These are phyloP conservation scores for Cylindrodendrum hubeiense DNA, from an alignment of 2,329 filamentous ascomycete species.

Conservation along the genomic window DNA sequence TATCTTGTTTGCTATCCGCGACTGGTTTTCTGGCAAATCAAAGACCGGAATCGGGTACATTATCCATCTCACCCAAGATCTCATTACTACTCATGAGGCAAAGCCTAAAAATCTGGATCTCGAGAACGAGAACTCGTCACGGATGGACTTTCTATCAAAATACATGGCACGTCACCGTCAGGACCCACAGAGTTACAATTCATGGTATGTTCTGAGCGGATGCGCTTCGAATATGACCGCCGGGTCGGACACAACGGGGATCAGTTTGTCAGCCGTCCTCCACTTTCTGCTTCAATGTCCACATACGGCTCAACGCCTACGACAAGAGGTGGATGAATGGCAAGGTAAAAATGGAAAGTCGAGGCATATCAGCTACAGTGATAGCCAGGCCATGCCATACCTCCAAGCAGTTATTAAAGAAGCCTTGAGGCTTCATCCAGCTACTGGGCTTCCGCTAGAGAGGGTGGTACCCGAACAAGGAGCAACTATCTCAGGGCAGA, in stretches of 20 bases:
- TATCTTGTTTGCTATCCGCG: conserved; percentile 9
- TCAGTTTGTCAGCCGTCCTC: background rate
- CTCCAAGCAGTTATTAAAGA: background rate
- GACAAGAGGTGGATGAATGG: background rate
- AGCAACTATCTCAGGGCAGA: background rate
- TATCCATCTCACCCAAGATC: background rate
- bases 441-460: background rate
- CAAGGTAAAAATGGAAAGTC: background rate
- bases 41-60: background rate
- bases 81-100: background rate
- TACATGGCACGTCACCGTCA: background rate
- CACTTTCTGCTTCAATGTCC: background rate
- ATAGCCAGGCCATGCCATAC: background rate
- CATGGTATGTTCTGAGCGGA: background rate
- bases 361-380: background rate
- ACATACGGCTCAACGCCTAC: background rate
- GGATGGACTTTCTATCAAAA: background rate
- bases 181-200: background rate
- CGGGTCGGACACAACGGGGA: background rate
- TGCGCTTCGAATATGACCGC: background rate
- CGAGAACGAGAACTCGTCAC: background rate
- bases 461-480: background rate
- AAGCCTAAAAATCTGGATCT: background rate
- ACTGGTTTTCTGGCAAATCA: background rate
- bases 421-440: background rate